Evolutionary conservation across 768 basidiomycete genomes (phyloP), one percentile per base, ranked within the genome.

Genomic region (Lactarius quietus): DNA sequence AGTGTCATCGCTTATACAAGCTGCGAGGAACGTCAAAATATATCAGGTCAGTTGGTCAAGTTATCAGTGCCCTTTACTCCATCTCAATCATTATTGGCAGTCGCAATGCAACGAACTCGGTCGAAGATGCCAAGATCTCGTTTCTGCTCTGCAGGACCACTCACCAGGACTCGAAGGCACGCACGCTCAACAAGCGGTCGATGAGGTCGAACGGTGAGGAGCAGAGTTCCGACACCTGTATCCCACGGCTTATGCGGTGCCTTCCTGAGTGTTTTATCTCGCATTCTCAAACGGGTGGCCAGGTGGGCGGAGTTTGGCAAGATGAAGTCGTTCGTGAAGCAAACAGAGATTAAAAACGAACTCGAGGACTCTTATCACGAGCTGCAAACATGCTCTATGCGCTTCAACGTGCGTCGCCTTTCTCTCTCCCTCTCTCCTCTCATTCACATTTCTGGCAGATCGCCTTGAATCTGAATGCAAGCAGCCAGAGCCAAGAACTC

Each of bases 331-430:
- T 61, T 69, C 23, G 52, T 69, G 4, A 57, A 68, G 36, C 69
- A 69, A 48, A 62, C 62, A 1, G 67, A 68, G 35, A 69, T 69
- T 57, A 69, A 23, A 26, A 4, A 45, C 14, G 69, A 57, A 8
- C 59, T 69, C 8, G 69, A 69, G 17, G 45, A 59, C 18, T 68
- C 66, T n/a, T 69, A 69, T 14, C 63, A 26, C 56, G 69, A 69
- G 63, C 20, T 69, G 35, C 56, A 65, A 1, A 9, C 57, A 7
- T 65, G 63, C 31, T 59, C 62, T 9, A 29, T 52, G 35, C 55
- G 20, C 28, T 69, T 69, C 45, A 69, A 69, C 17, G 69, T 69
- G 38, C 41, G 68, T 33, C 9, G 14, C n/a, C 17, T 33, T 28
- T 18, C 2, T 26, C 1, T 29, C n/a, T 28, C n/a, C 26, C 17